phyloP scores from a whole-genome alignment of 495 filamentous ascomycete genomes.

The Aspergillus carlsbadensis region DNA sequence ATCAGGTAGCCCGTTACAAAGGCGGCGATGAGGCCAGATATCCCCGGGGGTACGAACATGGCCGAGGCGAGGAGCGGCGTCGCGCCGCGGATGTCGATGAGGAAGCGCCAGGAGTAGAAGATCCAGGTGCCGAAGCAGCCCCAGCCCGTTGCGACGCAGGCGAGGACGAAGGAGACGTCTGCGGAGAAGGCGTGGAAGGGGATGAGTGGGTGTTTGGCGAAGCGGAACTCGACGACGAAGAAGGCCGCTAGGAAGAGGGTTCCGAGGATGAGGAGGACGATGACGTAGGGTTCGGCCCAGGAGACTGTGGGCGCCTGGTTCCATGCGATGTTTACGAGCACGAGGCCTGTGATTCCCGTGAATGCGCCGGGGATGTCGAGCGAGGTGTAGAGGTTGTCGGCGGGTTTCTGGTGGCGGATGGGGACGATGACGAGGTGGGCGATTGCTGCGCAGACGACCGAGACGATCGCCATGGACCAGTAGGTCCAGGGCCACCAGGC shows the following conservation, averaged over 20 bases:
- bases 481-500: slow-evolving; percentile 70
- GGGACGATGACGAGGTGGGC: slow-evolving; percentile 50
- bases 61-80: slow-evolving; percentile 39
- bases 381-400: slow-evolving; percentile 14
- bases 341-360: slow-evolving; percentile 55
- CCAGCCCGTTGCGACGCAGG: slow-evolving; percentile 49
- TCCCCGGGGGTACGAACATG: slow-evolving; percentile 34
- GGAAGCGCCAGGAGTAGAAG: slow-evolving; percentile 46
- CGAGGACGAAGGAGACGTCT: slow-evolving; percentile 44
- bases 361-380: slow-evolving; percentile 50
- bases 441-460: slow-evolving; percentile 35
- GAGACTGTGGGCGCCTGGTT: slow-evolving; percentile 49
- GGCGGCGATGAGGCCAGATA: slow-evolving; percentile 41
- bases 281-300: slow-evolving; percentile 47
- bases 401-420: slow-evolving; percentile 25
- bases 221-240: slow-evolving; percentile 39
- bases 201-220: slow-evolving; percentile 41
- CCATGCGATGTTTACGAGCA: slow-evolving; percentile 55
- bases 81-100: slow-evolving; percentile 30
- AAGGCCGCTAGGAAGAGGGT: slow-evolving; percentile 37
- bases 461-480: slow-evolving; percentile 53
- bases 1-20: slow-evolving; percentile 45
- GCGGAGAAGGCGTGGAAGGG: slow-evolving; percentile 39
- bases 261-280: slow-evolving; percentile 46
- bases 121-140: slow-evolving; percentile 48